These are phyloP conservation scores for Sideroxylon spinosum DNA, from an alignment of 179 eudicot genomes.

Conservation along the genomic window DNA sequence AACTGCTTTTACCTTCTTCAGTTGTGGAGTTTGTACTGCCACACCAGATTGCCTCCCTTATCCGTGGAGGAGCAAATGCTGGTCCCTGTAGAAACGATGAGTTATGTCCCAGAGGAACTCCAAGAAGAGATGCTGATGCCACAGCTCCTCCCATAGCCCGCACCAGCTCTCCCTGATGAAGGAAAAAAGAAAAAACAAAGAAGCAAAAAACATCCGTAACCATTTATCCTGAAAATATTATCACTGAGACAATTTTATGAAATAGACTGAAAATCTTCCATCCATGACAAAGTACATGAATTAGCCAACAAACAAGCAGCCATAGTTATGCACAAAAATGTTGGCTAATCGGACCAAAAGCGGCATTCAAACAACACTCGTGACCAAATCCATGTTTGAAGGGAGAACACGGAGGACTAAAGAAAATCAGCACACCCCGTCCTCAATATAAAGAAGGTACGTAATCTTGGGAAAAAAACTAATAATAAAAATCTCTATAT, in stretches of 20 bases:
- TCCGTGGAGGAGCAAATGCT: slow-evolving; percentile 97
- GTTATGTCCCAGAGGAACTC: slow-evolving; percentile 93
- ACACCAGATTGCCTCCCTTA: slow-evolving; percentile 96
- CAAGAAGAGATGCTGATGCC: slow-evolving; percentile 83
- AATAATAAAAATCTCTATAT: too few relatives aligned
- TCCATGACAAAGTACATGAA: neutral
- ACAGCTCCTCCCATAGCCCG: slow-evolving; percentile 91
- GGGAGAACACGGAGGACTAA: neutral
- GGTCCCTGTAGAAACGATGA: slow-evolving; percentile 98
- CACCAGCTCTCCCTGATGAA: slow-evolving; percentile 74
- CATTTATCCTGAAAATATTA: neutral
- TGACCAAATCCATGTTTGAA: too few relatives aligned
- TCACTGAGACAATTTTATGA: neutral
- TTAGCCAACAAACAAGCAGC: neutral
- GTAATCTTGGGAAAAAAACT: too few relatives aligned
- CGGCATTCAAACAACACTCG: neutral
- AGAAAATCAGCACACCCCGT: neutral
- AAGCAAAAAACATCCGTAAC: neutral
- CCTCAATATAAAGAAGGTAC: too few relatives aligned
- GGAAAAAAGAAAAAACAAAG: neutral
- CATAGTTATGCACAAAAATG: too few relatives aligned
- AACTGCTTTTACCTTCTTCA: slow-evolving; percentile 57
- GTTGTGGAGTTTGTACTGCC: slow-evolving; percentile 92
- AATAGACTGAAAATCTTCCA: neutral
- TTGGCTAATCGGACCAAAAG: too few relatives aligned